phyloP scores from a whole-genome alignment of 495 filamentous ascomycete species.

The Schizothecium vesticola region DNA sequence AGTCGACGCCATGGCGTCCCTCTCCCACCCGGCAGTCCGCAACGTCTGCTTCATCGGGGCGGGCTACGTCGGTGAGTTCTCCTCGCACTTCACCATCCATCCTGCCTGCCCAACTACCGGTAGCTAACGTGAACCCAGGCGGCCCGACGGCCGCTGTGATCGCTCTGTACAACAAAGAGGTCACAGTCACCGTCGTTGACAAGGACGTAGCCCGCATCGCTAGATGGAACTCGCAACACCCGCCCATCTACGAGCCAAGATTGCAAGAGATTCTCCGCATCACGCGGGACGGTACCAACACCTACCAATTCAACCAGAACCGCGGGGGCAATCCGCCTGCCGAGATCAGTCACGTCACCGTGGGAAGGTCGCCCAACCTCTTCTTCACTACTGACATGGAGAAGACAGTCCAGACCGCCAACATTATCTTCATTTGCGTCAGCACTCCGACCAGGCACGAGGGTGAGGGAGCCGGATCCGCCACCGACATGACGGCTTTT shows the following conservation, averaged over 20 bases:
- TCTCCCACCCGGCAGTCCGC: constrained; percentile 30
- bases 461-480: constrained; percentile 62
- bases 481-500: constrained; percentile 64
- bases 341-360: constrained; percentile 11
- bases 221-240: constrained; percentile 63
- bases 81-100: not conserved
- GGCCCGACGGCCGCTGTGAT: constrained; percentile 70
- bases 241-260: constrained; percentile 74
- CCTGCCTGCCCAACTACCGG: not conserved
- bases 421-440: constrained; percentile 70
- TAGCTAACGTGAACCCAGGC: constrained; percentile 37
- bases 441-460: constrained; percentile 74
- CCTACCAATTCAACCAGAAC: not conserved
- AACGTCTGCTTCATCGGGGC: constrained; percentile 39
- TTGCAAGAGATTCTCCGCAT: constrained; percentile 59
- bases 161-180: constrained; percentile 60
- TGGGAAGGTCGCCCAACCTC: constrained; percentile 49
- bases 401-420: constrained; percentile 56
- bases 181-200: constrained; percentile 70
- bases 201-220: constrained; percentile 56
- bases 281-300: constrained; percentile 49
- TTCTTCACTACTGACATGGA: constrained; percentile 66
- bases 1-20: not conserved
- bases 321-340: constrained; percentile 6
- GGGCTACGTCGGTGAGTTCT: constrained; percentile 26